Base-by-base conservation (phyloP, 2,329 filamentous ascomycete genomes). In the Ambrosiella xylebori region DNA sequence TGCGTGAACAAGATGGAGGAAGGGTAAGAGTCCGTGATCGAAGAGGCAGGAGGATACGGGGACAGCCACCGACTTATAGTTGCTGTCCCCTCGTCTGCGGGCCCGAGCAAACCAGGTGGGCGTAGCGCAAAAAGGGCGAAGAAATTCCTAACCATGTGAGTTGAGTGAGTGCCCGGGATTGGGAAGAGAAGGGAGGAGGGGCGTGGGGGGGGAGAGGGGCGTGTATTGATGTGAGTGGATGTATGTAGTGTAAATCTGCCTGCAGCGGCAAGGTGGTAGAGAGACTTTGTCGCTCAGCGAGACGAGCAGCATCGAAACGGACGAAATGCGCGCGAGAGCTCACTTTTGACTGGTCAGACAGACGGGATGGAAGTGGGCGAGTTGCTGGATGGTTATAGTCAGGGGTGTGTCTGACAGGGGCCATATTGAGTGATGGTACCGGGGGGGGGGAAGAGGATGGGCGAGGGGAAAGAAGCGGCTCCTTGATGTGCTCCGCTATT, bases 41-140 rank as follows among this genome's bases (percentile, higher is more conserved):
- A 51, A 57, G 36, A 40, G 45, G 47, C 36, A 57, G 37, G 47
- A 57, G 15, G 13, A 57, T 41, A 51, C 47, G 49, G 37, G 47
- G 39, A 53, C 38, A 52, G 38, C 17, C 37, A 41, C 37, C 36
- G 53, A 55, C 39, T 55, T 55, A 55, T 55, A 55, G 9, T 12
- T 36, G 53, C 35, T 51, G 36, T 9, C 1, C 13, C 17, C 52
- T 38, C 52, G n/a, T 15, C 3, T 54, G 36, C 35, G 53, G 40
- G 40, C 53, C 40, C 53, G 38, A 55, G 53, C 53, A 27, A 51
- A 35, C 7, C 47, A 51, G 19, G 47, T 19, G 27, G 27, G 27
- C 8, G 7, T 36, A 51, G 35, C 47, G 47, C 47, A 41, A 41
- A 41, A 27, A 51, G 8, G 27, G 35, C 47, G 7, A 51, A 19